These are phyloP conservation scores for Mycosphaerella sp. DNA, from an alignment of 2,329 filamentous ascomycete species.

Conservation along the genomic window DNA sequence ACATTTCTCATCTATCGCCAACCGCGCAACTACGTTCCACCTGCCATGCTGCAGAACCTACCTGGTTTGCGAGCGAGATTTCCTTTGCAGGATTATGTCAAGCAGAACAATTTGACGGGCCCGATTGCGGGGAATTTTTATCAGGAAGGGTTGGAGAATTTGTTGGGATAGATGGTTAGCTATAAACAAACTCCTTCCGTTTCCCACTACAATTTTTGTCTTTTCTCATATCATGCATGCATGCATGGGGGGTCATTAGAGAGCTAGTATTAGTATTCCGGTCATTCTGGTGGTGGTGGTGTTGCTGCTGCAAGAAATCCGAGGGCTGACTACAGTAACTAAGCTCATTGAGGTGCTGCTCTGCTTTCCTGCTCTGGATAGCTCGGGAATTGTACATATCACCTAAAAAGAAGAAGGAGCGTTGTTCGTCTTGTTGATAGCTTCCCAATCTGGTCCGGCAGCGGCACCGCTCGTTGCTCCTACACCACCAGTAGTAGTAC, in stretches of 20 bases:
- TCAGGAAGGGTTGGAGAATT: slow-evolving; percentile 5
- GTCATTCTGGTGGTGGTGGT: too few species aligned
- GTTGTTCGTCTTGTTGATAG: neutral
- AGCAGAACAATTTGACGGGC: slow-evolving; percentile 2
- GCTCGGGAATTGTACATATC: too few species aligned
- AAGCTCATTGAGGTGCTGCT: too few species aligned
- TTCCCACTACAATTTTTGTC: too few species aligned
- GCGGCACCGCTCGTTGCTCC: slow-evolving; percentile 29
- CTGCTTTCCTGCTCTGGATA: too few species aligned
- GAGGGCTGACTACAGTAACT: too few species aligned
- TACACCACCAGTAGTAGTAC: slow-evolving; percentile 34
- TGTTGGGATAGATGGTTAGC: too few species aligned
- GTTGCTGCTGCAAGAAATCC: too few species aligned
- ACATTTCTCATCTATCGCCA: slow-evolving; percentile 26
- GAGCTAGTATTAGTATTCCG: too few species aligned
- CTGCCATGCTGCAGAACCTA: slow-evolving; percentile 8
- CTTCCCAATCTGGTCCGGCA: neutral
- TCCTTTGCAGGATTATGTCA: slow-evolving; percentile 14
- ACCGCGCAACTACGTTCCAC: slow-evolving; percentile 20
- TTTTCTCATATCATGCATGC: too few species aligned
- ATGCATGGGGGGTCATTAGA: too few species aligned
- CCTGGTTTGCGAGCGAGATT: slow-evolving; percentile 19
- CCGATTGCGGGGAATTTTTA: slow-evolving; percentile 12
- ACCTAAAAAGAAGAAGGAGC: neutral
- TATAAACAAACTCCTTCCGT: too few species aligned